Percentiles rank a stretch among this genome's conserved stretches.
These are phyloP conservation scores for Auxenochlorella pyrenoidosa DNA, from an alignment of 139 green algal species.

Conservation along the genomic window DNA sequence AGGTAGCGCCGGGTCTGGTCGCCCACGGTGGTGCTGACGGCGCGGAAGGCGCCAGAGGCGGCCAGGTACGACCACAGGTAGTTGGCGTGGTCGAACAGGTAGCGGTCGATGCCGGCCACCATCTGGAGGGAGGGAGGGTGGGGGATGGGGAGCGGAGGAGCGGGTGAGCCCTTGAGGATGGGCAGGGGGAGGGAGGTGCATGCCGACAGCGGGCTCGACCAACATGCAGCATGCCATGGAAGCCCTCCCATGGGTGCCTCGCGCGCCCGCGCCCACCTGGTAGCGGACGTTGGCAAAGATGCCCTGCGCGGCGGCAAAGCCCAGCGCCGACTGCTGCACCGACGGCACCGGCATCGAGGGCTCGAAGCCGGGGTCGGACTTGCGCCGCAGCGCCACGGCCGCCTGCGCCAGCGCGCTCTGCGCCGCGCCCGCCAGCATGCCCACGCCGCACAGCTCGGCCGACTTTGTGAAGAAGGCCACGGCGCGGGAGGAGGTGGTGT, in stretches of 20 bases:
- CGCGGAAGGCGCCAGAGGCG: conserved; percentile 38
- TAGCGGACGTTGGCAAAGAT: conserved; percentile 91
- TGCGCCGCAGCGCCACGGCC: conserved; percentile 44
- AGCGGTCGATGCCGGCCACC: conserved; percentile 90
- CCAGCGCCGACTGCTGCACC: conserved; percentile 65
- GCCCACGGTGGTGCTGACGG: conserved; percentile 45
- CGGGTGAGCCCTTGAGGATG: neutral
- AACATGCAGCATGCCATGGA: too few species aligned
- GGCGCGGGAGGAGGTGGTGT: conserved; percentile 69
- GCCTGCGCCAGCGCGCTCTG: conserved; percentile 54
- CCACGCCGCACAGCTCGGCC: conserved; percentile 90
- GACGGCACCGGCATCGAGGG: conserved; percentile 82
- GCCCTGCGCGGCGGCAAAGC: conserved; percentile 84
- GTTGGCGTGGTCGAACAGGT: conserved; percentile 84
- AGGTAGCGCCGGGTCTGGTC: conserved; percentile 50
- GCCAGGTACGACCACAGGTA: conserved; percentile 83
- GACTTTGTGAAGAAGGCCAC: conserved; percentile 83
- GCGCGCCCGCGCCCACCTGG: conserved; percentile 83
- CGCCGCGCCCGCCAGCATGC: conserved; percentile 68
- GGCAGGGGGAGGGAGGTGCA: neutral
- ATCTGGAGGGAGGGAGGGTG: conserved; percentile 63
- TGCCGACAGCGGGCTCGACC: neutral
- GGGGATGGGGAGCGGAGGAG: neutral
- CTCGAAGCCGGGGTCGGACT: conserved; percentile 69
- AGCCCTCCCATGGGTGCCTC: too few species aligned